Conservation (phyloP, 352 stramenopile genomes). For the Pythium sukuiense region DNA sequence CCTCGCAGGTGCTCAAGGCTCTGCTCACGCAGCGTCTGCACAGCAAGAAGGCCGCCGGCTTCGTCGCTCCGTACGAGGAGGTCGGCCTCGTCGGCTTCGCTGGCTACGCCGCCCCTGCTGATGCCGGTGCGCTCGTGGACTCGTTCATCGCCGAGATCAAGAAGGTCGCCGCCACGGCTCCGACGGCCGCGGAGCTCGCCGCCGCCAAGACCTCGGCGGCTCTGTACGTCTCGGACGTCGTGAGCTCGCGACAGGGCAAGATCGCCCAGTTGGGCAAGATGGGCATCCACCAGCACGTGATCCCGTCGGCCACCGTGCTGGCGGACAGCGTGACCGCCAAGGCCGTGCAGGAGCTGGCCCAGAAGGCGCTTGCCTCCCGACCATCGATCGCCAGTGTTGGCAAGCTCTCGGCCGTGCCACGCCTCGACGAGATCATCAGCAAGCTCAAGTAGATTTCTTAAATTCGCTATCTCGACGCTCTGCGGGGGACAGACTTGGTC, state of each 20-base stretch:
- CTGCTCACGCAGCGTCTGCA: conserved; percentile 60
- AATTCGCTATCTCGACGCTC: conserved; percentile 6
- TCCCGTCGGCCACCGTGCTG: conserved; percentile 28
- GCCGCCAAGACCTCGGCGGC: conserved; percentile 68
- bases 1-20: conserved; percentile 67
- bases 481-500: background rate
- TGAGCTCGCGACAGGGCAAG: conserved; percentile 44
- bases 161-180: conserved; percentile 55
- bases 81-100: conserved; percentile 60
- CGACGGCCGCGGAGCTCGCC: conserved; percentile 71
- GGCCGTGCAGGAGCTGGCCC: conserved; percentile 72
- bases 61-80: conserved; percentile 67
- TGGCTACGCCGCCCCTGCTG: conserved; percentile 48
- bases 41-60: conserved; percentile 60
- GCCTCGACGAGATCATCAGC: conserved; percentile 65
- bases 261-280: conserved; percentile 45
- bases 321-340: conserved; percentile 51
- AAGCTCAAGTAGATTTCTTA: conserved; percentile 74
- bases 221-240: conserved; percentile 39
- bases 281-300: conserved; percentile 44
- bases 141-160: conserved; percentile 76
- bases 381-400: conserved; percentile 78
- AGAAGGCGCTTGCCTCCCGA: conserved; percentile 70
- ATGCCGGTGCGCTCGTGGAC: conserved; percentile 65
- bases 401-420: conserved; percentile 67